These are phyloP conservation scores for Lavandula angustifolia DNA, from an alignment of 257 asterid species.

Conservation along the genomic window DNA sequence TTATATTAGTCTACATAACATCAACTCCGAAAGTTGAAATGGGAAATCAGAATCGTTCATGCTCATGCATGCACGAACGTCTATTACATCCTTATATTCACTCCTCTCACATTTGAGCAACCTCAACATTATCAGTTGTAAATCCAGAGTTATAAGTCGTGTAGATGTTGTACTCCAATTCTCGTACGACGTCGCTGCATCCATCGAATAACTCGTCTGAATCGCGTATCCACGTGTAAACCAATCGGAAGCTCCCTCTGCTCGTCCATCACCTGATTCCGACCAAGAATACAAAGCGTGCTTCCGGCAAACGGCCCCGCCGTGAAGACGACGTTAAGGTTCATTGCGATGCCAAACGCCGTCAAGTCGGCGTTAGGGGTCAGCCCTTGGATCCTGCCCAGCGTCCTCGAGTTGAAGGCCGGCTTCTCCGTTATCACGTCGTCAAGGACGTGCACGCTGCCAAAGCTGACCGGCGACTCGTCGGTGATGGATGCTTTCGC, in stretches of 20 bases:
- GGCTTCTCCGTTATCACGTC: conserved; percentile 42
- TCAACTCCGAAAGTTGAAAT: too few relatives aligned
- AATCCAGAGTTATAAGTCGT: conserved; percentile 14
- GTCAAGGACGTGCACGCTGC: conserved; percentile 39
- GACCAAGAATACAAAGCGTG: conserved; percentile 36
- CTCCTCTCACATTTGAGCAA: too few relatives aligned
- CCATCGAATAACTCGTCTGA: conserved; percentile 21
- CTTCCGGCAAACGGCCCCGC: conserved; percentile 37
- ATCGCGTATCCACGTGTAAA: conserved; percentile 44
- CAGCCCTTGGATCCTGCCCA: too few relatives aligned
- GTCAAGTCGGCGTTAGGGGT: conserved; percentile 20
- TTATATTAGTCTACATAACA: too few relatives aligned
- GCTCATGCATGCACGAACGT: too few relatives aligned
- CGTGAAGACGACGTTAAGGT: conserved; percentile 37
- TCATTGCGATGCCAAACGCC: conserved; percentile 27
- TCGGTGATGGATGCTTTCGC: conserved; percentile 38
- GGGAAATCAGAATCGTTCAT: too few relatives aligned
- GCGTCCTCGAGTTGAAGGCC: conserved; percentile 13
- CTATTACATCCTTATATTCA: too few relatives aligned
- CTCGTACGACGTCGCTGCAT: conserved; percentile 18
- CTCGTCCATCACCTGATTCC: conserved; percentile 22
- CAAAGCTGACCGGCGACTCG: conserved; percentile 28
- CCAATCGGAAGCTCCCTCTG: conserved; percentile 37
- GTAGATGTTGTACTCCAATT: conserved; percentile 37
- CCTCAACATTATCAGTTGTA: too few relatives aligned